Evolutionary conservation across 768 basidiomycete species (phyloP), one percentile per base, ranked within the genome.

Genomic region (Collybia sordida): DNA sequence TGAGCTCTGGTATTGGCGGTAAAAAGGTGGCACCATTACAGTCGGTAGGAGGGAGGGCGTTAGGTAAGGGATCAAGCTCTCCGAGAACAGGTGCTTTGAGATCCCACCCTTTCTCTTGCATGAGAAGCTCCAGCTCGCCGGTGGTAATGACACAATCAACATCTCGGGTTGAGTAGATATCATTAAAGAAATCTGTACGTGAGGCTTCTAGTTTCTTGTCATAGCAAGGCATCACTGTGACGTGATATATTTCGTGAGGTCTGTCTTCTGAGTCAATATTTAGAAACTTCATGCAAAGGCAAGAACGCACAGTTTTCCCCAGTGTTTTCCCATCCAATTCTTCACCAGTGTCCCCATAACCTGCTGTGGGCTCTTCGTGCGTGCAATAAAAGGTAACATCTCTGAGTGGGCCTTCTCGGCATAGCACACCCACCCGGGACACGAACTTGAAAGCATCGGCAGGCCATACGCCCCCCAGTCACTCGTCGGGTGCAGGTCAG

Each of bases 161-260:
- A 58, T 98, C 96, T 47, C 95, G 77, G 8, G 93, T 93, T 34
- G 86, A 76, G 67, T 92, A 88, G 1, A 80, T 57, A 6, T 88
- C 85, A 53, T 86, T 84, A 63, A 92, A 93, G 63, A 98, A 99
- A 63, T 99, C 95, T 41, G 85, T 81, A 22, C 97, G 81, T 7
- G 95, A 98, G 0, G 97, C 97, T 69, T 99, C 97, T 14, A 99
- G 83, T 64, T 99, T 99, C 72, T 98, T 98, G 78, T 99, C 97
- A 69, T 98, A 98, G 68, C 97, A 99, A 0, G 97, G 96, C 95
- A 98, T 98, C 44, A 98, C 94, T 0, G 93, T 81, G 46, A 98
- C 93, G 61, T 99, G 97, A 64, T 98, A 99, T 39, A 99, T 81
- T 58, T 91, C 77, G 60, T 90, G 75, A 0, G 93, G 93, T 34